phyloP scores from a whole-genome alignment of 352 stramenopile genomes.

The Phytopythium boreale region DNA sequence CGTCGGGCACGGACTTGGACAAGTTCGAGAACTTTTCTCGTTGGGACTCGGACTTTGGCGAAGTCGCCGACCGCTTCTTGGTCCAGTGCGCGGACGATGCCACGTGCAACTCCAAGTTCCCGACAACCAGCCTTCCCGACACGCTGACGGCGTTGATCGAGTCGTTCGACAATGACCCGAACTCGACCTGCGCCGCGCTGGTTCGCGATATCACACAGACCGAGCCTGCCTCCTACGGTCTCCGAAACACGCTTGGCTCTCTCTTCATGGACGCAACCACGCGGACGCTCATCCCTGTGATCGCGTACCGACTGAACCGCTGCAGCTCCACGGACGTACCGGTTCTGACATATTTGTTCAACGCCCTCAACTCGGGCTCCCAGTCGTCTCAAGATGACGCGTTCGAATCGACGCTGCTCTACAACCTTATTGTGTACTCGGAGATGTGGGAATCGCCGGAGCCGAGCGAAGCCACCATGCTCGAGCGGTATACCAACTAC shows the following conservation, averaged over 20 bases:
- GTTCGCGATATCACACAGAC: not conserved
- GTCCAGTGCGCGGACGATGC: constrained; percentile 13
- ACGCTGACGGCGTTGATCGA: constrained; percentile 20
- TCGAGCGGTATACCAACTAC: constrained; percentile 19
- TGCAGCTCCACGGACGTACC: constrained; percentile 23
- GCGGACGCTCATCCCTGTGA: constrained; percentile 29
- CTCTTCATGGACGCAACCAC: constrained; percentile 19
- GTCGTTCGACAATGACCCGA: constrained; percentile 18
- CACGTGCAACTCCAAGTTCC: constrained; percentile 19
- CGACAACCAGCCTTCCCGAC: constrained; percentile 1
- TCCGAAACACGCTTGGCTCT: constrained; percentile 13
- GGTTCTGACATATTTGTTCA: constrained; percentile 25
- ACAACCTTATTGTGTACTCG: constrained; percentile 49
- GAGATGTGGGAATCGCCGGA: constrained; percentile 51
- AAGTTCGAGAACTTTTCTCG: constrained; percentile 31
- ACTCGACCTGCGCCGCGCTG: constrained; percentile 24
- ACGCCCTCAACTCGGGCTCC: not conserved
- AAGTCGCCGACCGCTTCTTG: constrained; percentile 20
- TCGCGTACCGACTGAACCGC: constrained; percentile 34
- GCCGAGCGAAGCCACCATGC: constrained; percentile 14
- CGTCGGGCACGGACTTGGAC: constrained; percentile 23
- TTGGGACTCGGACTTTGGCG: constrained; percentile 33
- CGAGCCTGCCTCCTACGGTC: not conserved
- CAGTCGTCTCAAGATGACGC: constrained; percentile 17
- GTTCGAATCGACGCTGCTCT: constrained; percentile 31